These are phyloP conservation scores for Neurospora hispaniola DNA, from an alignment of 495 filamentous ascomycete genomes.

Conservation along the genomic window DNA sequence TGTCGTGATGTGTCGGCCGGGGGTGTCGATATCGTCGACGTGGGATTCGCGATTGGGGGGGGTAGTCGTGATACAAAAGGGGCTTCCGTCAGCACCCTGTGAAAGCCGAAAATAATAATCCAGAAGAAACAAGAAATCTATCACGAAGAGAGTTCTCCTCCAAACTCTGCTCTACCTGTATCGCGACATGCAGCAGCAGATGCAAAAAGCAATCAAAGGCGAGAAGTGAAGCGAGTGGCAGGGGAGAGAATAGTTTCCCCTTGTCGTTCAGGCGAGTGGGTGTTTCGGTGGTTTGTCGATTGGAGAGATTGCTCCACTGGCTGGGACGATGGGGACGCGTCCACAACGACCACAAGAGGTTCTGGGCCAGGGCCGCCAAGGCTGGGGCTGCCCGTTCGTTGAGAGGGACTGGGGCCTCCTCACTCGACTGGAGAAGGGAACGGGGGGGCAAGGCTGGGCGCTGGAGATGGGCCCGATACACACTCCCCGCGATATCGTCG, in stretches of 20 bases:
- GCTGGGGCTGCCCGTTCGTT: neutral
- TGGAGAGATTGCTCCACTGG: neutral
- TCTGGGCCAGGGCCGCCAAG: neutral
- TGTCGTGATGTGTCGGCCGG: neutral
- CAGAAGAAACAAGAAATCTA: neutral
- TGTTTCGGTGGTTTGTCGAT: neutral
- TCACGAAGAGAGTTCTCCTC: neutral
- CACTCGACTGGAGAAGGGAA: too few relatives aligned
- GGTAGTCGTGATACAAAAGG: too few relatives aligned
- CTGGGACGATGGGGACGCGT: neutral
- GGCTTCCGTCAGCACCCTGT: neutral
- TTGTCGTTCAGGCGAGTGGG: neutral
- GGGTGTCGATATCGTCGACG: neutral
- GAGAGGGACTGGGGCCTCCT: too few relatives aligned
- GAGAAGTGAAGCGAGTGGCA: neutral
- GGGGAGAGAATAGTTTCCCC: constrained; percentile 1
- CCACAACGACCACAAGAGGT: neutral
- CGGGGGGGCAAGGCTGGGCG: too few relatives aligned
- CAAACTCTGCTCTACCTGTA: neutral
- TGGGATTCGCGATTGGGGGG: too few relatives aligned
- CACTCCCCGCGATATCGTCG: neutral
- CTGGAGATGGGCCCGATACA: neutral
- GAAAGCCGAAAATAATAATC: neutral
- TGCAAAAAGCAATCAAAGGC: neutral
- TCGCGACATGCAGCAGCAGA: neutral